Conservation (phyloP, 805 yeast species). For the Yarrowia divulgata region DNA sequence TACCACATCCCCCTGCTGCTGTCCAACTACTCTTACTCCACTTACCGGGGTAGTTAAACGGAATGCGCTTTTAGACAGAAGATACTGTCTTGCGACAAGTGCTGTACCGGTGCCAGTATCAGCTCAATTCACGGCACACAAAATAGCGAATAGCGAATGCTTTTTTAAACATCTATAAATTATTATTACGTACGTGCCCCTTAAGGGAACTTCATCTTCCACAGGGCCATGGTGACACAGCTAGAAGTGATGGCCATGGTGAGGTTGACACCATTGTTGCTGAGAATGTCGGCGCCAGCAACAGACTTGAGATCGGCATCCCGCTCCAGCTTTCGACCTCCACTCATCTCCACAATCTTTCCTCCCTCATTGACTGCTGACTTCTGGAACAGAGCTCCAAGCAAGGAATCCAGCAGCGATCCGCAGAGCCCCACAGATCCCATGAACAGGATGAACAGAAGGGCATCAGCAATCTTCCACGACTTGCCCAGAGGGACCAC, state of each 20-base stretch:
- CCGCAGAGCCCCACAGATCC: constrained; percentile 53
- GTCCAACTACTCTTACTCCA: constrained; percentile 86
- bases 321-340: constrained; percentile 44
- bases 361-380: constrained; percentile 51
- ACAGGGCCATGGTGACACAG: constrained; percentile 48
- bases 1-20: constrained; percentile 88
- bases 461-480: constrained; percentile 41
- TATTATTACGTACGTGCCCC: background rate
- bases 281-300: constrained; percentile 51
- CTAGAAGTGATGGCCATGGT: constrained; percentile 50
- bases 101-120: too few species aligned
- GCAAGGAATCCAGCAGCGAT: constrained; percentile 53
- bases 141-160: background rate
- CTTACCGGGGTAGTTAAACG: constrained; percentile 79
- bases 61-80: too few species aligned
- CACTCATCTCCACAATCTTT: constrained; percentile 51
- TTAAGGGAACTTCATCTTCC: constrained; percentile 39
- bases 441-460: constrained; percentile 47
- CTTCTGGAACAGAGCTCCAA: constrained; percentile 55
- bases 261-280: constrained; percentile 55
- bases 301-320: constrained; percentile 45
- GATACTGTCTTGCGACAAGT: too few species aligned
- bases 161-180: background rate
- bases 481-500: constrained; percentile 44
- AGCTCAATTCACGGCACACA: background rate